These are phyloP conservation scores for Cercospora zeae-maydis DNA, from an alignment of 2,329 filamentous ascomycete genomes.

Conservation along the genomic window DNA sequence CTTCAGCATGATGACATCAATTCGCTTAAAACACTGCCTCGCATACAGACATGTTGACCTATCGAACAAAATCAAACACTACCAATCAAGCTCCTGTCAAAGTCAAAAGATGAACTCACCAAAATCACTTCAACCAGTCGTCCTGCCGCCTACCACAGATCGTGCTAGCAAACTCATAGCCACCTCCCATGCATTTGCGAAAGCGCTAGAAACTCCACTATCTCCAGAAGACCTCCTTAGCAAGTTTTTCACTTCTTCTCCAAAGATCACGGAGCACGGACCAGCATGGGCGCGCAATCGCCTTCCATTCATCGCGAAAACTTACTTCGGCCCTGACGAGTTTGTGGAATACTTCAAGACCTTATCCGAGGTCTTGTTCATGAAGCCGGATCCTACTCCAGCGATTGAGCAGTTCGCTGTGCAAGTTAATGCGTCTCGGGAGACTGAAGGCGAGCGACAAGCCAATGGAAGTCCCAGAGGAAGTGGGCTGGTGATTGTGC, in stretches of 20 bases:
- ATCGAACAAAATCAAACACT: background rate
- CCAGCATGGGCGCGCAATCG: background rate
- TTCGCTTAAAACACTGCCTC: background rate
- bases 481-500: slow-evolving; percentile 1
- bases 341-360: background rate
- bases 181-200: background rate
- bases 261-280: background rate
- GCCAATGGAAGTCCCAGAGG: background rate
- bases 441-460: background rate
- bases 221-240: background rate
- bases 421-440: background rate
- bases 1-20: slow-evolving; percentile 11
- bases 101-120: background rate
- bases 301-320: background rate
- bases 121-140: background rate
- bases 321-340: background rate
- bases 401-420: slow-evolving; percentile 1
- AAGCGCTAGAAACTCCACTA: slow-evolving; percentile 1
- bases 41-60: background rate
- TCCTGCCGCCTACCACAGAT: slow-evolving; percentile 2
- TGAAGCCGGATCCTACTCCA: background rate
- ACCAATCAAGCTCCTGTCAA: background rate
- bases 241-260: background rate
- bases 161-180: background rate
- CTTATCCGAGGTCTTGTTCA: background rate